Conservation (phyloP, 1,284 basidiomycete genomes). For the Sanghuangporus baumii region DNA sequence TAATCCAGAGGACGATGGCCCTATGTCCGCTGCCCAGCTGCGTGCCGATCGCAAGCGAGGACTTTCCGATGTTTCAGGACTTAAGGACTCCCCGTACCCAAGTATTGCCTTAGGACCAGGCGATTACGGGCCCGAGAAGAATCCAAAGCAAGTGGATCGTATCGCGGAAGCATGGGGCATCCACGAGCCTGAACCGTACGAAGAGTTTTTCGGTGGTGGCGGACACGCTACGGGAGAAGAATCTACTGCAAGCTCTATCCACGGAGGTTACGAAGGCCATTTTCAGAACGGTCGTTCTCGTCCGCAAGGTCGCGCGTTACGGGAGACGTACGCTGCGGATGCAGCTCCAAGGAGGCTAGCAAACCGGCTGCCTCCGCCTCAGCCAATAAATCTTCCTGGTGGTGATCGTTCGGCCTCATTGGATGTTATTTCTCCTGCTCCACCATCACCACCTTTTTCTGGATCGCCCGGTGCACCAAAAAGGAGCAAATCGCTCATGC, state of each 20-base stretch:
- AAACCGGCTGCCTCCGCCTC: constrained; percentile 69
- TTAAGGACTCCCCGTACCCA: constrained; percentile 44
- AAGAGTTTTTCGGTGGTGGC: constrained; percentile 80
- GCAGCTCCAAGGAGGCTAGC: constrained; percentile 25
- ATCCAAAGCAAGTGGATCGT: constrained; percentile 68
- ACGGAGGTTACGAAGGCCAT: constrained; percentile 35
- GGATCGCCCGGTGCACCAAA: constrained; percentile 38
- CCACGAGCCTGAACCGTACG: constrained; percentile 81
- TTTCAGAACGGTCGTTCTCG: constrained; percentile 6
- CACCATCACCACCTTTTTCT: constrained; percentile 33
- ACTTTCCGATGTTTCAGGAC: constrained; percentile 10
- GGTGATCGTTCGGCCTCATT: constrained; percentile 18
- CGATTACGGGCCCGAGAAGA: constrained; percentile 41
- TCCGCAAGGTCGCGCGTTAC: constrained; percentile 35
- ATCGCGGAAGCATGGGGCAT: constrained; percentile 85
- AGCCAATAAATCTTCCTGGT: constrained; percentile 69
- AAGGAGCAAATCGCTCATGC: constrained; percentile 75
- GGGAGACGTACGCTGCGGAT: constrained; percentile 38
- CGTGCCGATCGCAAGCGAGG: constrained; percentile 26
- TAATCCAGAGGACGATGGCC: constrained; percentile 37
- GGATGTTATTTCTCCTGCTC: constrained; percentile 30
- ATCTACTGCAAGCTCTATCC: constrained; percentile 58
- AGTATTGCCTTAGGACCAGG: constrained; percentile 38
- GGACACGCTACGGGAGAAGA: constrained; percentile 43
- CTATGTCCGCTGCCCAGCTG: constrained; percentile 29